Evolutionary conservation across 345 rosid species (phyloP).

Genomic region (Gossypium rotundifolium): DNA sequence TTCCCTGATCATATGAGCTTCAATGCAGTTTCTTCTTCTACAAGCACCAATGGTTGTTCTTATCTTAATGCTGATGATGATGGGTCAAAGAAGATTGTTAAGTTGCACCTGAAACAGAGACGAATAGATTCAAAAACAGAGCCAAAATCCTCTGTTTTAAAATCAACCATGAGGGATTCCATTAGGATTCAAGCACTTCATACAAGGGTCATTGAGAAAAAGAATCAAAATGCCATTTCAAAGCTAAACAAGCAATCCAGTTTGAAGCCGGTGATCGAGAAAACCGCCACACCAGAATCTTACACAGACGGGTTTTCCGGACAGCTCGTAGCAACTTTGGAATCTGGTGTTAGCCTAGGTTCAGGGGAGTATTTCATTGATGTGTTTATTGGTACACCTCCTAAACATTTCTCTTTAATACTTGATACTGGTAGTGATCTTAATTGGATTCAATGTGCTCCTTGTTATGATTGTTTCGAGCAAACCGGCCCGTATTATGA

Average conservation of each 20-base stretch:
- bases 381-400: constrained; percentile 85
- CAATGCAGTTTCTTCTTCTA: constrained; percentile 65
- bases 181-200: constrained; percentile 68
- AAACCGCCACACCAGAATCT: constrained; percentile 31
- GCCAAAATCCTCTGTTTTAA: constrained; percentile 39
- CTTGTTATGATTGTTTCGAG: constrained; percentile 84
- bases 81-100: constrained; percentile 35
- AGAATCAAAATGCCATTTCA: constrained; percentile 60
- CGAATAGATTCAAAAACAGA: constrained; percentile 19
- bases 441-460: constrained; percentile 87
- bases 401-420: constrained; percentile 81
- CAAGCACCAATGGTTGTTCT: constrained; percentile 41
- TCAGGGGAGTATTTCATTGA: constrained; percentile 95
- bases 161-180: constrained; percentile 50
- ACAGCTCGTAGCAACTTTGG: constrained; percentile 74
- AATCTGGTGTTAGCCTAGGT: constrained; percentile 76
- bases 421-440: constrained; percentile 97
- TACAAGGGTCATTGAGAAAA: constrained; percentile 56
- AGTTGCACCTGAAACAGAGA: constrained; percentile 60
- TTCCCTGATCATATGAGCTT: constrained; percentile 59
- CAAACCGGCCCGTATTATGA: constrained; percentile 74
- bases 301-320: constrained; percentile 29
- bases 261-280: constrained; percentile 13
- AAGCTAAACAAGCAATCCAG: constrained; percentile 20
- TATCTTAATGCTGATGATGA: not conserved